These are phyloP conservation scores for Phylloporus sp. DNA, from an alignment of 768 basidiomycete genomes.

Conservation along the genomic window DNA sequence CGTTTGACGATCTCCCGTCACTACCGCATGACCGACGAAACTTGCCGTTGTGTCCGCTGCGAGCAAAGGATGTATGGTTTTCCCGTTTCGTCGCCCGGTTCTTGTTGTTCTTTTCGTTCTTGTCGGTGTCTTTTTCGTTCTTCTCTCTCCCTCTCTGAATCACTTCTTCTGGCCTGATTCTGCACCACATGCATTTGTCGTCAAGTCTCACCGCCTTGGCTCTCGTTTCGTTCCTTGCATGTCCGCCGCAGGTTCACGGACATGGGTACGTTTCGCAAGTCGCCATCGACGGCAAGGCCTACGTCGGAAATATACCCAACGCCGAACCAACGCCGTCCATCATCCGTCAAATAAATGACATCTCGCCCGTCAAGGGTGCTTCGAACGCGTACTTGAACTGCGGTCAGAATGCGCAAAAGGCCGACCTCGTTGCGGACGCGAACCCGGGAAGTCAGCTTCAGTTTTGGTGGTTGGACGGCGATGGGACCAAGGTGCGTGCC, in stretches of 20 bases:
- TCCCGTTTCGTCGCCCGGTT: not conserved
- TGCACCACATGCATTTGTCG: slow-evolving; percentile 4
- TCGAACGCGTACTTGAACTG: slow-evolving; percentile 55
- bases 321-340: slow-evolving; percentile 36
- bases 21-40: slow-evolving; percentile 1
- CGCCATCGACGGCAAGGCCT: slow-evolving; percentile 40
- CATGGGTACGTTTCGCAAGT: slow-evolving; percentile 44
- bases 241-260: slow-evolving; percentile 26
- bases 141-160: not conserved
- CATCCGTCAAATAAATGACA: slow-evolving; percentile 41
- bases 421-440: slow-evolving; percentile 46
- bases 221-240: slow-evolving; percentile 10
- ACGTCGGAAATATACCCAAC: slow-evolving; percentile 41
- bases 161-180: not conserved
- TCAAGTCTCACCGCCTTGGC: not conserved
- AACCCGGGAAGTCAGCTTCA: slow-evolving; percentile 54
- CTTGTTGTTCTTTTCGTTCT: not conserved
- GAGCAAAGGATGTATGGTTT: slow-evolving; percentile 3
- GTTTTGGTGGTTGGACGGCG: slow-evolving; percentile 53
- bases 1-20: too few relatives aligned
- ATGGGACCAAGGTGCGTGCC: slow-evolving; percentile 32
- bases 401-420: slow-evolving; percentile 48
- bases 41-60: slow-evolving; percentile 1
- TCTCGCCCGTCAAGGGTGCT: slow-evolving; percentile 52
- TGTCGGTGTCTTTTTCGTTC: not conserved